Evolutionary conservation across 2,329 filamentous ascomycete species (phyloP), one percentile per base, ranked within the genome.

Genomic region (Stachybotrys elegans): DNA sequence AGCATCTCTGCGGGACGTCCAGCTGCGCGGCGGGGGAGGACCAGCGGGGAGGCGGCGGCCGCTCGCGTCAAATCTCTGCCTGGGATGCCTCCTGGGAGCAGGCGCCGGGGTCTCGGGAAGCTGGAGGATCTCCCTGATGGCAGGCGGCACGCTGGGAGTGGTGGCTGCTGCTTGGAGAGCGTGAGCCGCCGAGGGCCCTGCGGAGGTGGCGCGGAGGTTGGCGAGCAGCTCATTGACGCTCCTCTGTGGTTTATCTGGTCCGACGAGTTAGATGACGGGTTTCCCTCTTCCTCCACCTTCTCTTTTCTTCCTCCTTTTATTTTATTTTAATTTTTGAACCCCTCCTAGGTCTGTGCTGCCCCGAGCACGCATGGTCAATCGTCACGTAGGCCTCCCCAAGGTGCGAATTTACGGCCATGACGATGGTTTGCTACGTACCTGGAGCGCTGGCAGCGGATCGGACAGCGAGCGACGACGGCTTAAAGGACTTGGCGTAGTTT

Each of bases 151-250:
- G 47, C 75, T 81, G n/a, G 76, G 78, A 23, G 61, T 55, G 44
- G 60, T 59, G 40, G 60, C 53, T 46, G 61, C 54, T n/a, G n/a
- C n/a, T n/a, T n/a, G n/a, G 49, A 56, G 52, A 46, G 55, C 48
- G 43, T 53, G 51, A 39, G 62, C 56, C 40, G 54, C 44, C 14
- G 57, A 53, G 6, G 58, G 50, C 42, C 53, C 55, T 29, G 56
- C 51, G 38, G 66, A 67, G 43, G 66, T 65, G 54, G 71, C 75
- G 56, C 80, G 78, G 52, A 81, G 58, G 48, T 71, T 73, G 48
- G 76, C 71, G 55, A 84, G 73, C 48, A 81, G 66, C 49, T 83
- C 74, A 58, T 84, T 84, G 57, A 84, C 80, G 47, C 72, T 59
- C 51, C 52, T 63, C 44, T 56, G 49, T 40, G 62, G 46, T 51